Evolutionary conservation across 108 stramenopile species (phyloP).

Genomic region (Craspedostauros australis): DNA sequence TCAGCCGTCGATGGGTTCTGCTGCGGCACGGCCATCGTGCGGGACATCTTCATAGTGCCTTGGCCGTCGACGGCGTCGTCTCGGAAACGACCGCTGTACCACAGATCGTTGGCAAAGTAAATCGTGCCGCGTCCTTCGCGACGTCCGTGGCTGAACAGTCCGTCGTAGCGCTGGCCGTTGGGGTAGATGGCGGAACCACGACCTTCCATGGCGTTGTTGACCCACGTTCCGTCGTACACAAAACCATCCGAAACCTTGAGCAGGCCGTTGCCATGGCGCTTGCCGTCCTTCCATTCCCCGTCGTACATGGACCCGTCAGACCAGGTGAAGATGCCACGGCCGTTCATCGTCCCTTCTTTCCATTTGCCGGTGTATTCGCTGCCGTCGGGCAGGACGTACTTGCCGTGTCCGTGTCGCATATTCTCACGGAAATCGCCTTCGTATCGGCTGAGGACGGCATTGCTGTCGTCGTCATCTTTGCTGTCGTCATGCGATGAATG

Average conservation of each 20-base stretch:
- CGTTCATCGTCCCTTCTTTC: conserved; percentile 71
- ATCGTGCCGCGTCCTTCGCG: conserved; percentile 87
- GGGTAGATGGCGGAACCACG: conserved; percentile 77
- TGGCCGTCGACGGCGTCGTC: conserved; percentile 89
- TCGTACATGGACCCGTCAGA: conserved; percentile 65
- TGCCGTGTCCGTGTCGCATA: conserved; percentile 62
- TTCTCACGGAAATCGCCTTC: conserved; percentile 82
- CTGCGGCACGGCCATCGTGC: conserved; percentile 50
- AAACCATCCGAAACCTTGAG: conserved; percentile 74
- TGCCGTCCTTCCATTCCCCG: conserved; percentile 80
- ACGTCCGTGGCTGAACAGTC: conserved; percentile 64
- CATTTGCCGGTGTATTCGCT: conserved; percentile 77
- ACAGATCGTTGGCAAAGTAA: conserved; percentile 73
- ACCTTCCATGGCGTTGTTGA: conserved; percentile 85
- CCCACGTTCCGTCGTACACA: conserved; percentile 86
- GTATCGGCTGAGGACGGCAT: conserved; percentile 32
- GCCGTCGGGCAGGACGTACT: conserved; percentile 68
- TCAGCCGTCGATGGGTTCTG: conserved; percentile 10
- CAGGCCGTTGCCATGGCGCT: conserved; percentile 71
- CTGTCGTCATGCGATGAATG: neutral
- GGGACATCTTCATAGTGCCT: conserved; percentile 83
- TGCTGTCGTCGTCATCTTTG: neutral
- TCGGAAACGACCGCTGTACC: conserved; percentile 87
- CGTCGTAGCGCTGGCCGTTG: conserved; percentile 82
- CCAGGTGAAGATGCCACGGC: conserved; percentile 74